Base-by-base conservation (phyloP, 371 early-diverging fungal species). In the Rhizopus delemar region DNA sequence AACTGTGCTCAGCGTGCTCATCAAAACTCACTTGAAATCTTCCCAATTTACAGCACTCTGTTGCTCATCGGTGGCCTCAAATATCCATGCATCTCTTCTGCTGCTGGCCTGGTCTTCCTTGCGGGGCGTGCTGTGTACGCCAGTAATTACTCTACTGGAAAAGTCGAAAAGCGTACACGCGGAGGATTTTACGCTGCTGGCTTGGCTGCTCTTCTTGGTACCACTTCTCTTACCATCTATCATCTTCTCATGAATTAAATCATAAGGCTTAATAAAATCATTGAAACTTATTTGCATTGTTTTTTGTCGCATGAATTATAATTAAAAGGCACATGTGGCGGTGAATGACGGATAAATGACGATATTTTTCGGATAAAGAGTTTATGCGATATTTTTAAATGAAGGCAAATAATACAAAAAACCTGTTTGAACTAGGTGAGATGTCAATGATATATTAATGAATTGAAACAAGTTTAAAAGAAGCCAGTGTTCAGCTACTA, bases 1-100 rank as follows among this genome's bases (percentile, higher is more conserved):
- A 86, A 87, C 74, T 87, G 90, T 74, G 62, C 75, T 57, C 90
- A 89, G 68, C 83, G 90, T 50, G 85, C 82, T 34, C 90, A 89
- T 71, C 90, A 86, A 63, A 75, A 75, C 53, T 62, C 71, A 13
- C 56, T 74, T 13, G 81, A 74, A 51, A 15, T 52, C 12, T 70
- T 71, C 41, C 75, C 82, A 9, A n/a, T 74, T 5, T 70, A 64
- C 41, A 56, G 68, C 49, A 63, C 69, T 38, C 55, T 73, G 15
- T 70, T 83, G 45, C 51, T 78, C 46, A 49, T 78, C 34, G 76
- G 80, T 46, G 84, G 86, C 43, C 46, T 87, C 31, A 61, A 73
- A 38, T 69, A 84, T 62, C 90, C 90, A 4, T 38, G 65, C 38
- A 52, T 80, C 13, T 71, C 87, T 32, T 65, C 86, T 6, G 80